Base-by-base conservation (phyloP, 2,329 filamentous ascomycete species). In the Colletotrichum zoysiae region DNA sequence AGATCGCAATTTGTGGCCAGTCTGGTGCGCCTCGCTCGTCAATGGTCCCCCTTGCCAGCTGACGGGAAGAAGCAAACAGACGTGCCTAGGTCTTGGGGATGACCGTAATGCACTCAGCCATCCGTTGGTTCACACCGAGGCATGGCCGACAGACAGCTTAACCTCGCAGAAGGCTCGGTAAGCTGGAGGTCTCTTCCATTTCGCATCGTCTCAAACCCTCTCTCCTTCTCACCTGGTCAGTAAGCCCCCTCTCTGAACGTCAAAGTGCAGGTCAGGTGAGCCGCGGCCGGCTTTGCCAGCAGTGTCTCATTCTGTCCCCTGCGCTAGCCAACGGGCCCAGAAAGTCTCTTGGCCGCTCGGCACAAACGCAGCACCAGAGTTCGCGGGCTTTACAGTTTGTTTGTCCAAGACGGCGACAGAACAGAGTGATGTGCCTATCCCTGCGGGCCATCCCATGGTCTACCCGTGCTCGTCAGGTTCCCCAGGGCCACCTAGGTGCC, bases 41-140 rank as follows among this genome's bases (percentile, higher is more conserved):
- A 66, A 48, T 42, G 33, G 44, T 38, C 26, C 16, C 61, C 55
- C 61, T 53, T 66, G 65, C 33, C 40, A 59, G 44, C 16, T 48
- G 51, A 60, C 46, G 51, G 53, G 30, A 60, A 71, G 58, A 71
- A 61, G 68, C 64, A 71, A 61, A 35, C 50, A 62, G 56, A 38
- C 20, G 38, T 48, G 51, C 35, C 68, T 51, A 53, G 38, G 65
- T 46, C 58, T 59, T 59, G 44, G 58, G 35, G 58, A 11, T 53
- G 44, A 55, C 58, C 18, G 51, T 53, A 50, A 50, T 51, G 40
- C 26, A 26, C 58, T 62, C 58, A 38, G n/a, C 53, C 44, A 48
- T 42, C 59, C 63, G 65, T 59, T 46, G 59, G 35, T 71, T 53
- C 59, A 71, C 51, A 71, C 69, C 69, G 69, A 71, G 33, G 46